Evolutionary conservation across 2,329 filamentous ascomycete species (phyloP).

Genomic region (Alternaria triticimaculans): DNA sequence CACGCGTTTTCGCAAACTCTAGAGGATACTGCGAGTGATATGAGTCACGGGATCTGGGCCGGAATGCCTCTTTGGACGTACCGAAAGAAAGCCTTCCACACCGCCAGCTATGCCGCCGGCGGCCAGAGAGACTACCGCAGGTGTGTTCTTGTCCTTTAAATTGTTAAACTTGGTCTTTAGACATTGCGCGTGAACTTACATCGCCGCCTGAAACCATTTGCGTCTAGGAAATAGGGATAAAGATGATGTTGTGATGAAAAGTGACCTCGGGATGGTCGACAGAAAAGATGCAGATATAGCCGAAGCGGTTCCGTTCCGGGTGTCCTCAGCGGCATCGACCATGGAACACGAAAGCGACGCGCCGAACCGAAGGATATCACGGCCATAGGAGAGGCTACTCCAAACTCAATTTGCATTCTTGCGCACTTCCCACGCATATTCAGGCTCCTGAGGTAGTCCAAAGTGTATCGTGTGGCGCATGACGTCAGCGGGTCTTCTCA

Average conservation of each 20-base stretch:
- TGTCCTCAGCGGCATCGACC: not conserved
- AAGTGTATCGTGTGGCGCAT: not conserved
- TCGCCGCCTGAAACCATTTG: conserved; percentile 43
- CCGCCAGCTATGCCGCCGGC: conserved; percentile 50
- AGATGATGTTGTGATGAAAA: conserved; percentile 22
- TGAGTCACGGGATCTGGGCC: conserved; percentile 16
- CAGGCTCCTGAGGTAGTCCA: not conserved
- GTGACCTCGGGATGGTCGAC: conserved; percentile 5
- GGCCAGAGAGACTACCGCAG: conserved; percentile 46
- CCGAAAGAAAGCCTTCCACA: conserved; percentile 48
- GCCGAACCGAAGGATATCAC: not conserved
- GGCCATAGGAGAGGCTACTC: not conserved
- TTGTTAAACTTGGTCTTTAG: not conserved
- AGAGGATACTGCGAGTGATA: conserved; percentile 60
- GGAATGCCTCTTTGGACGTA: conserved; percentile 17
- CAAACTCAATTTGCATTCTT: not conserved
- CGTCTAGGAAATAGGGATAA: not conserved
- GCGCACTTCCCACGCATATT: not conserved
- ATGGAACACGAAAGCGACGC: conserved; percentile 1
- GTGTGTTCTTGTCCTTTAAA: conserved; percentile 45
- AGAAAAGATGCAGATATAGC: conserved; percentile 13
- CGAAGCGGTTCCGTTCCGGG: conserved; percentile 7
- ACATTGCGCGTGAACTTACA: conserved; percentile 15
- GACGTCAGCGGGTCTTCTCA: not conserved
- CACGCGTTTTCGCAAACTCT: conserved; percentile 71